A percentile compares a stretch with the other conserved stretches of the same genome.
phyloP scores from a whole-genome alignment of 2,329 filamentous ascomycete species.

The Colletotrichum destructivum region DNA sequence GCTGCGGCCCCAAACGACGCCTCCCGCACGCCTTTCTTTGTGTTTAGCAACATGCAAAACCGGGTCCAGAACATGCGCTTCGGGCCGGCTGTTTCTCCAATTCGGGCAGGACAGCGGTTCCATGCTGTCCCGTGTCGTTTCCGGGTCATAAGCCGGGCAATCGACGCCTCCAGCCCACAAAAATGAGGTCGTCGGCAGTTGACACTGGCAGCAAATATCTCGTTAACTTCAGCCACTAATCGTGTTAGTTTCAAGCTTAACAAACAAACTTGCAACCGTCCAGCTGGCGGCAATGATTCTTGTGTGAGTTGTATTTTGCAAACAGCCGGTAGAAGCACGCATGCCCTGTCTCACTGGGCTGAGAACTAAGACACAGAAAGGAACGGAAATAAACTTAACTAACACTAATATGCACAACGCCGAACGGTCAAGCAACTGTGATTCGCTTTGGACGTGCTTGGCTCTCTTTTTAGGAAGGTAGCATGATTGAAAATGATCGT shows the following conservation, averaged over 20 bases:
- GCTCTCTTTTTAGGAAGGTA: constrained; percentile 35
- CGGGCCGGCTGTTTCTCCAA: constrained; percentile 26
- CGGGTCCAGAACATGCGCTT: constrained; percentile 12
- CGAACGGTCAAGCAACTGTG: background rate
- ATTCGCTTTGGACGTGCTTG: constrained; percentile 15
- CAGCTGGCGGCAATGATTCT: background rate
- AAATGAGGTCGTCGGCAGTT: background rate
- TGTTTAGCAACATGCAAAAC: too few relatives aligned
- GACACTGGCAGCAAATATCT: background rate
- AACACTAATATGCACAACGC: background rate
- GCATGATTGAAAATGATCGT: background rate
- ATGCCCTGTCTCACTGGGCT: background rate
- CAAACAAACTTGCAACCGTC: background rate
- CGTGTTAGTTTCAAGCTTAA: background rate
- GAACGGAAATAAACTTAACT: background rate
- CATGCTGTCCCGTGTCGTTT: constrained; percentile 8
- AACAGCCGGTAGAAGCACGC: background rate
- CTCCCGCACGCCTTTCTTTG: background rate
- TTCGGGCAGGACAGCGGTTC: constrained; percentile 25
- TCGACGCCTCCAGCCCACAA: constrained; percentile 12
- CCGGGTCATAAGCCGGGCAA: background rate
- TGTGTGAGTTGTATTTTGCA: background rate
- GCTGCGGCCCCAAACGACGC: constrained; percentile 3
- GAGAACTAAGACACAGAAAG: background rate
- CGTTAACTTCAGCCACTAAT: background rate